Percentiles rank a stretch among this genome's conserved stretches.
These are phyloP conservation scores for Cucumis sativus DNA, from an alignment of 306 rosid species.

Conservation along the genomic window Cucumber_9930_V3 NC_026660.2:27912501-27913000, in stretches of 20 bases:
- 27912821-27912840: conserved; percentile 38
- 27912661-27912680: conserved; percentile 90
- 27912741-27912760: not conserved
- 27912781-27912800: not conserved
- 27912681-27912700: conserved; percentile 68
- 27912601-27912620: conserved; percentile 30
- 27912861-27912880: conserved; percentile 76
- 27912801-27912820: not conserved
- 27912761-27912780: not conserved
- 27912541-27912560: not conserved
- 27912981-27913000: not conserved
- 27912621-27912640: conserved; percentile 67
- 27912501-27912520: conserved; percentile 97
- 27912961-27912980: not conserved
- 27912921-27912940: conserved; percentile 9
- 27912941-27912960: not conserved
- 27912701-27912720: conserved; percentile 72
- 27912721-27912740: conserved; percentile 81
- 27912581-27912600: not conserved
- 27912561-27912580: not conserved
- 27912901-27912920: conserved; percentile 22
- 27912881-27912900: conserved; percentile 55
- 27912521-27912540: conserved; percentile 11
- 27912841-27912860: conserved; percentile 34
- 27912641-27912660: conserved; percentile 58